Conservation (phyloP, 1,284 basidiomycete species). For the Bjerkandera adusta region DNA sequence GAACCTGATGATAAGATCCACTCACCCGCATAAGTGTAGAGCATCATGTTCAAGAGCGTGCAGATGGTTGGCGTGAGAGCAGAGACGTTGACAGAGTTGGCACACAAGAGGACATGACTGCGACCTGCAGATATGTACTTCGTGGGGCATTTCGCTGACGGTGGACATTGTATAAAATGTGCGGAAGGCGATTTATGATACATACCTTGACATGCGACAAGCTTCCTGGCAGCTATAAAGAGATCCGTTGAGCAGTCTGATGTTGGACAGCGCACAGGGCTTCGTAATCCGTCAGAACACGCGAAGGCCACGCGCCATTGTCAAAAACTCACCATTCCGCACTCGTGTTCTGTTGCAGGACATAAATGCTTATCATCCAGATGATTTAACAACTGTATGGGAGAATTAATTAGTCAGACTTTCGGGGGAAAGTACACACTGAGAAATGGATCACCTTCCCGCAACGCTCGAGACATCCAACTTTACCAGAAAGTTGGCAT, state of each 20-base stretch:
- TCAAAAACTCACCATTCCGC: conserved; percentile 44
- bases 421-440: neutral
- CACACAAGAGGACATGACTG: conserved; percentile 51
- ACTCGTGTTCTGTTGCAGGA: conserved; percentile 49
- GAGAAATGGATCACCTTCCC: conserved; percentile 29
- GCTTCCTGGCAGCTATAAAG: too few species aligned
- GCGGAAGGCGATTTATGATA: too few species aligned
- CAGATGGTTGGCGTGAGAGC: conserved; percentile 46
- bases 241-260: too few species aligned
- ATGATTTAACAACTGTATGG: conserved; percentile 38
- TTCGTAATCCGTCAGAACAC: too few species aligned
- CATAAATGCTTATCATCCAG: conserved; percentile 48
- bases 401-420: neutral
- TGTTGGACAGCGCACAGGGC: too few species aligned
- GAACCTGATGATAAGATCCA: conserved; percentile 12
- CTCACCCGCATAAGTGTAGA: conserved; percentile 59
- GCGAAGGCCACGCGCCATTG: too few species aligned
- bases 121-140: conserved; percentile 46
- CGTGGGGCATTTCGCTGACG: conserved; percentile 43
- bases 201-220: too few species aligned
- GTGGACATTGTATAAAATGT: too few species aligned
- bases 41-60: conserved; percentile 42
- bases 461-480: conserved; percentile 33
- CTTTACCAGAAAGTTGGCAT: conserved; percentile 11
- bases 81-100: conserved; percentile 52